These are phyloP conservation scores for Ustilago nuda DNA, from an alignment of 1,284 basidiomycete species.

Conservation along the genomic window DNA sequence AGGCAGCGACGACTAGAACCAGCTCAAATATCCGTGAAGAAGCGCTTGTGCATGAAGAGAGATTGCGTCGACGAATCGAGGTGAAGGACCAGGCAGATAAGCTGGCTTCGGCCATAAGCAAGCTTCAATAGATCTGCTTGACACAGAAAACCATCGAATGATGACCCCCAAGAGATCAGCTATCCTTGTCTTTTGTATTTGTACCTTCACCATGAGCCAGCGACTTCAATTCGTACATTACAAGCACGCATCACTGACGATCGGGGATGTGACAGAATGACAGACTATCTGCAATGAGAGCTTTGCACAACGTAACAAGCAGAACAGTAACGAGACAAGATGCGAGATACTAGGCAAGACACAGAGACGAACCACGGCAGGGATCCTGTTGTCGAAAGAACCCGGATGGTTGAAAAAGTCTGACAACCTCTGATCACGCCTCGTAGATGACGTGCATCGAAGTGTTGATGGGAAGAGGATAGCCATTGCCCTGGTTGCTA, in stretches of 20 bases:
- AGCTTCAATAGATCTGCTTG: slow-evolving; percentile 1
- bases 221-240: background rate
- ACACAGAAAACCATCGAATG: background rate
- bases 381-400: background rate
- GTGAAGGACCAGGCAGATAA: slow-evolving; percentile 24
- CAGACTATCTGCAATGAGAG: slow-evolving; percentile 12
- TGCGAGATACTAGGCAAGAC: background rate
- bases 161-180: background rate
- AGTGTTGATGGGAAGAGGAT: slow-evolving; percentile 47
- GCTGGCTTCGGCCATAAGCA: slow-evolving; percentile 22
- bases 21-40: slow-evolving; percentile 1
- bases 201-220: background rate
- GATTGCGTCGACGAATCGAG: slow-evolving; percentile 1
- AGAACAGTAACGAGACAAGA: slow-evolving; percentile 8
- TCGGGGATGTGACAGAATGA: background rate
- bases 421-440: slow-evolving; percentile 5
- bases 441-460: slow-evolving; percentile 50
- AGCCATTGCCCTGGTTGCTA: slow-evolving; percentile 34
- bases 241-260: background rate
- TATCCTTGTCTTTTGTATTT: background rate
- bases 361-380: background rate
- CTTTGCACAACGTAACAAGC: slow-evolving; percentile 10
- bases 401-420: background rate
- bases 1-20: background rate
- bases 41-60: slow-evolving; percentile 10